phyloP scores from a whole-genome alignment of 2,329 filamentous ascomycete genomes.

The Lachnellula arida region DNA sequence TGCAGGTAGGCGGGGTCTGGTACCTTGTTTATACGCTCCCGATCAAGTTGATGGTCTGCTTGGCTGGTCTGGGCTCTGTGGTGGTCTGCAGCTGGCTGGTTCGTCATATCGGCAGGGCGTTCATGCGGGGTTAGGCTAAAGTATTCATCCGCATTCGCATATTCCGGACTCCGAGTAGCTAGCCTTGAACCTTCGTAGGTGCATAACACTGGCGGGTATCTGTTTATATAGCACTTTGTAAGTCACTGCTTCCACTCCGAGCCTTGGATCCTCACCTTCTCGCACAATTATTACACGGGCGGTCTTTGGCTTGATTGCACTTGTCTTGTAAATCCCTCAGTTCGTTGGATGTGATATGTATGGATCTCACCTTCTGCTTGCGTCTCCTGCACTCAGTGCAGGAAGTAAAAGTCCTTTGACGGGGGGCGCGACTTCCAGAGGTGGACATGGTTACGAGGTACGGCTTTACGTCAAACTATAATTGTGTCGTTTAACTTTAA shows the following conservation, averaged over 20 bases:
- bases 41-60: background rate
- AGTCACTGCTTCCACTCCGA: background rate
- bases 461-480: background rate
- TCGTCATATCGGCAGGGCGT: constrained; percentile 7
- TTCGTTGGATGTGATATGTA: background rate
- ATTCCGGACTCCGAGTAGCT: background rate
- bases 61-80: constrained; percentile 1
- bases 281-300: constrained; percentile 22
- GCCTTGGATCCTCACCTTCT: constrained; percentile 1
- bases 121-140: constrained; percentile 12
- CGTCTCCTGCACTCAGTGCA: constrained; percentile 24
- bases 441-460: background rate
- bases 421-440: constrained; percentile 5
- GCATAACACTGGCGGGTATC: constrained; percentile 21
- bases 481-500: too few species aligned
- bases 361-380: constrained; percentile 17
- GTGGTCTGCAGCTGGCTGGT: constrained; percentile 5
- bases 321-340: background rate
- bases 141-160: constrained; percentile 5
- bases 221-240: background rate
- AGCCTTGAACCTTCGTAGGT: constrained; percentile 21
- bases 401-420: constrained; percentile 22
- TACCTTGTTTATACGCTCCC: background rate
- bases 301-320: constrained; percentile 26
- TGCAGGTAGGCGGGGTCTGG: constrained; percentile 9